phyloP scores from a whole-genome alignment of 176 grass and related monocot species.

The Aegilops longissima region DNA sequence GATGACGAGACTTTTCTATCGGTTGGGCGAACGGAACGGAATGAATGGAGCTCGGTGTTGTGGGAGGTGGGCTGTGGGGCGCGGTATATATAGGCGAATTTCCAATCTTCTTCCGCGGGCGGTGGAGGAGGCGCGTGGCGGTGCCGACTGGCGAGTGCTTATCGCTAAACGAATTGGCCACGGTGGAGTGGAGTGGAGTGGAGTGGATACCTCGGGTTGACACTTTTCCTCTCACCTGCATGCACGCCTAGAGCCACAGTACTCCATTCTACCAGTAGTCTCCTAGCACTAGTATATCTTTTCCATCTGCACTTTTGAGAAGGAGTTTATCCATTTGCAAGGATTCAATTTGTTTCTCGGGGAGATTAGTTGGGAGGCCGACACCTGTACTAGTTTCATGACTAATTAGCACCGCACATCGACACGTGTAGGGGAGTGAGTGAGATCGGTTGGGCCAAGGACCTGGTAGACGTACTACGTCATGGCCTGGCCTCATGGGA shows the following conservation, averaged over 20 bases:
- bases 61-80: background rate
- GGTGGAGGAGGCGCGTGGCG: background rate
- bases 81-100: constrained; percentile 38
- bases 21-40: background rate
- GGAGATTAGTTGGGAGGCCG: background rate
- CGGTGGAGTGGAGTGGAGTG: background rate
- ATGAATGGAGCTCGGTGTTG: background rate
- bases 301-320: background rate
- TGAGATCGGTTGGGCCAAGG: background rate
- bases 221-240: background rate
- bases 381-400: background rate
- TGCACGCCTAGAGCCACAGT: too few relatives aligned
- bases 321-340: background rate
- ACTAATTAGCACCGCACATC: background rate
- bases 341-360: background rate
- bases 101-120: background rate
- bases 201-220: background rate
- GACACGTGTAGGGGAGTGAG: background rate
- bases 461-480: too few relatives aligned
- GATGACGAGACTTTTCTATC: background rate
- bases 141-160: constrained; percentile 13
- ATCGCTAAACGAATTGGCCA: background rate
- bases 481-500: too few relatives aligned
- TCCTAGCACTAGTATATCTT: too few relatives aligned
- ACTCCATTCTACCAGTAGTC: background rate